These are phyloP conservation scores for Nicotiana tomentosiformis DNA, from an alignment of 257 asterid species.

Conservation along the genomic window DNA sequence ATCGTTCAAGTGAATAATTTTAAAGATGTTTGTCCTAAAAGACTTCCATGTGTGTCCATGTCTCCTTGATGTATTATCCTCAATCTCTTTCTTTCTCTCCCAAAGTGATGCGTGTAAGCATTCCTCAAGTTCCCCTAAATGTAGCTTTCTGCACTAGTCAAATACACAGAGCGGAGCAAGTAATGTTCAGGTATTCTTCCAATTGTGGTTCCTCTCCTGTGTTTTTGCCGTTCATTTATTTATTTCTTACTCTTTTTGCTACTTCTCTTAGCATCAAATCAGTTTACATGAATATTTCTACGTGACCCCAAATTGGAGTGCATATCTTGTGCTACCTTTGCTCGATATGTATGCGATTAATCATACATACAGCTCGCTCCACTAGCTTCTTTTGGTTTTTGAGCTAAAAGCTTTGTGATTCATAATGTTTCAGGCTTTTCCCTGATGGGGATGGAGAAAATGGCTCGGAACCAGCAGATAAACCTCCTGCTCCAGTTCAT, in stretches of 20 bases:
- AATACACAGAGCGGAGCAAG: not conserved
- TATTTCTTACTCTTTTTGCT: not conserved
- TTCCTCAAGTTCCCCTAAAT: not conserved
- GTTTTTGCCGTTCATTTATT: not conserved
- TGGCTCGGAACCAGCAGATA: conserved; percentile 43
- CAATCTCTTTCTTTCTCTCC: not conserved
- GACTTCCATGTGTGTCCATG: not conserved
- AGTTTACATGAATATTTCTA: not conserved
- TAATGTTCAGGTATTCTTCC: not conserved
- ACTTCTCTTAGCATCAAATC: not conserved
- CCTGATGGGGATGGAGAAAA: conserved; percentile 60
- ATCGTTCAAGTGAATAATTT: not conserved
- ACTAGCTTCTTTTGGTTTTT: not conserved
- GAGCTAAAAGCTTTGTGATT: not conserved
- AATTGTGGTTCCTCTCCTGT: not conserved
- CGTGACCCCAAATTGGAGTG: not conserved
- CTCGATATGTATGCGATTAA: not conserved
- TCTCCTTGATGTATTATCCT: not conserved
- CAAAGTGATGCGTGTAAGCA: not conserved
- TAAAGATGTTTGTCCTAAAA: not conserved
- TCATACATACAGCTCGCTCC: not conserved
- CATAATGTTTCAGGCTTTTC: conserved; percentile 56
- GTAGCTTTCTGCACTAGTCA: not conserved
- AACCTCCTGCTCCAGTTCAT: conserved; percentile 77
- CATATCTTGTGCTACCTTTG: not conserved